Conservation (phyloP, 2,329 filamentous ascomycete genomes). For the Metarhizium guizhouense region DNA sequence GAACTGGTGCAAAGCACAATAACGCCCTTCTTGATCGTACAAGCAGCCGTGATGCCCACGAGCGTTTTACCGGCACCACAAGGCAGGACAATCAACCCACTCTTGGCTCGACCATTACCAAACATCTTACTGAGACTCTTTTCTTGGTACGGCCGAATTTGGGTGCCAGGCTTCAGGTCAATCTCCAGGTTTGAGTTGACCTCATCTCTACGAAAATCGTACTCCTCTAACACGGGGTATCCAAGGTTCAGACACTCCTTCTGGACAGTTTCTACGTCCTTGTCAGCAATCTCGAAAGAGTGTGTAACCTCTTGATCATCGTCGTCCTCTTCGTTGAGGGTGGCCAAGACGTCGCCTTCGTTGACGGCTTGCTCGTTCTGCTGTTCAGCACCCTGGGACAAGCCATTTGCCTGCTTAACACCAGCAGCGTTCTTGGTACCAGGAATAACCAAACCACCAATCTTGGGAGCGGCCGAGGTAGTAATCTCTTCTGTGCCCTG, state of each 20-base stretch:
- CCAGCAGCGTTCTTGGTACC: slow-evolving; percentile 91
- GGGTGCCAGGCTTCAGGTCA: slow-evolving; percentile 78
- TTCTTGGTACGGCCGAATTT: slow-evolving; percentile 92
- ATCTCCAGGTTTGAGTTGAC: slow-evolving; percentile 89
- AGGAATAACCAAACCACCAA: slow-evolving; percentile 81
- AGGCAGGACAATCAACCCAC: slow-evolving; percentile 92
- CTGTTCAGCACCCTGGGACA: slow-evolving; percentile 24
- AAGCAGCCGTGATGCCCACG: slow-evolving; percentile 95
- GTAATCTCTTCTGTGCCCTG: slow-evolving; percentile 65
- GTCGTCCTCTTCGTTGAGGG: slow-evolving; percentile 74
- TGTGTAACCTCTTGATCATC: slow-evolving; percentile 87
- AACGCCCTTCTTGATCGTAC: slow-evolving; percentile 93
- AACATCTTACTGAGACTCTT: slow-evolving; percentile 99
- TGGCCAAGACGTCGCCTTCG: slow-evolving; percentile 61
- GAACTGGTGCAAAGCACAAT: slow-evolving; percentile 94
- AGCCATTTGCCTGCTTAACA: slow-evolving; percentile 59
- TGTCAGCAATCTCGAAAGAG: slow-evolving; percentile 81
- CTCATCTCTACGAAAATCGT: slow-evolving; percentile 90
- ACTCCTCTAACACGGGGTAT: slow-evolving; percentile 87
- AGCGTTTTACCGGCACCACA: slow-evolving; percentile 96
- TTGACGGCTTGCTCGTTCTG: slow-evolving; percentile 41
- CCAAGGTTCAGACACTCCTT: slow-evolving; percentile 82
- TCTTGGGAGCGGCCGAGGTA: slow-evolving; percentile 74
- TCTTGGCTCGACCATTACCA: slow-evolving; percentile 92
- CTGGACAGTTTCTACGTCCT: slow-evolving; percentile 76